Base-by-base conservation (phyloP, 2,329 filamentous ascomycete genomes). In the Aspergillus caelatus region DNA sequence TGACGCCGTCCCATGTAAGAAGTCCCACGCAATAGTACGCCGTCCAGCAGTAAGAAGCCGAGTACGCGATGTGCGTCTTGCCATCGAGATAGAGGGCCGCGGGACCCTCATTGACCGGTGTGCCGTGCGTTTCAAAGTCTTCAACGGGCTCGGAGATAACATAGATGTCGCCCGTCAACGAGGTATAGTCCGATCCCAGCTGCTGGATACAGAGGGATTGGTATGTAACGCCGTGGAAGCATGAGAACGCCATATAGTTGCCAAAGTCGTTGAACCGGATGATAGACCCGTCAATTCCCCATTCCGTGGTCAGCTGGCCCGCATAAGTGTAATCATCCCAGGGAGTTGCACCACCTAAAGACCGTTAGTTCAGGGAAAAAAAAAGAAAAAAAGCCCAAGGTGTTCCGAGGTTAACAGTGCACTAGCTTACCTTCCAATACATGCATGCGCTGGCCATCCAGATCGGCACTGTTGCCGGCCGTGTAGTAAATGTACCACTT, bases 401-500 rank as follows among this genome's bases (percentile, higher is more conserved):
- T 8, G 10, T 8, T 39, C 12, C 21, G 26, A 39, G 16, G 11
- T 8, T 7, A 16, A 28, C 5, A 28, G 7, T 21, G 3, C 9
- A n/a, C 3, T 9, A 7, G n/a, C 70, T 57, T 65, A 82, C 83
- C 84, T 65, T 81, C 79, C 4, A 87, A 77, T 23, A 85, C 86
- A 61, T 87, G 82, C 4, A 81, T 72, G 12, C 82, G 79, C 72
- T 88, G 85, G 2, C 79, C 78, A 36, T 82, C 82, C 1, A 86
- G 74, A 64, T 85, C 78, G 3, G 73, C 76, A 1, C 72, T 71
- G 28, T 76, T 77, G 0, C 84, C 84, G 1, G 84, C 83, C 0
- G 84, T 84, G 70, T 87, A 88, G 74, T 87, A 88, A 45, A 88
- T 80, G 62, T 85, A 87, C 85, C 85, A 83, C 39, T 70, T 68